These are phyloP conservation scores for Gentiana dahurica DNA, from an alignment of 257 asterid species.

Conservation along the genomic window DNA sequence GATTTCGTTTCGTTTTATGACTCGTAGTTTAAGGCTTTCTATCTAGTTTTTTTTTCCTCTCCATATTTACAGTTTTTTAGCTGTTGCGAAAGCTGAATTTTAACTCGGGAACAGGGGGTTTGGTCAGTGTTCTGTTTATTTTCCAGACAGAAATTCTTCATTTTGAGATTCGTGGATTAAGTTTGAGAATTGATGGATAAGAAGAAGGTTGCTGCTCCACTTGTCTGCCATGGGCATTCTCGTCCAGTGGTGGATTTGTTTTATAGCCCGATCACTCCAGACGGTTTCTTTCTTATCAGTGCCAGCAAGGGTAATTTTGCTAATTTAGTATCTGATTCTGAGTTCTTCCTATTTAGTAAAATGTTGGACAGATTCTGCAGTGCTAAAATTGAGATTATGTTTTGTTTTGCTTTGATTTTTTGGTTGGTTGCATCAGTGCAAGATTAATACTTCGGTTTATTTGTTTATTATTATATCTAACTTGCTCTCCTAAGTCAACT, in stretches of 20 bases:
- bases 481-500: no score
- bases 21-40: conserved; percentile 25
- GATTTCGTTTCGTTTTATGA: conserved; percentile 10
- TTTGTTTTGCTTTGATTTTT: no score
- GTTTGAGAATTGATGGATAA: conserved; percentile 58
- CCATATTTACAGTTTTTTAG: conserved; percentile 6
- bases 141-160: neutral
- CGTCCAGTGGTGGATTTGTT: conserved; percentile 97
- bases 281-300: conserved; percentile 91
- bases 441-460: no score
- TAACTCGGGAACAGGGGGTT: neutral
- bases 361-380: no score
- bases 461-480: no score
- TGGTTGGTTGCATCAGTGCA: no score
- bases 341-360: no score
- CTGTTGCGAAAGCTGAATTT: neutral
- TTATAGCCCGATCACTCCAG: conserved; percentile 93
- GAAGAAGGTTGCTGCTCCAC: conserved; percentile 82
- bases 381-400: no score
- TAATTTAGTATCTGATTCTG: neutral
- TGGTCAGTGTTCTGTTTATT: conserved; percentile 8
- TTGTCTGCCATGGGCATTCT: conserved; percentile 98
- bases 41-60: conserved; percentile 25
- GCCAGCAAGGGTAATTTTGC: conserved; percentile 88
- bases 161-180: conserved; percentile 28